Percentiles rank a stretch among this genome's conserved stretches.
phyloP scores from a whole-genome alignment of 495 filamentous ascomycete genomes.

The Aspergillus cristatus region DNA sequence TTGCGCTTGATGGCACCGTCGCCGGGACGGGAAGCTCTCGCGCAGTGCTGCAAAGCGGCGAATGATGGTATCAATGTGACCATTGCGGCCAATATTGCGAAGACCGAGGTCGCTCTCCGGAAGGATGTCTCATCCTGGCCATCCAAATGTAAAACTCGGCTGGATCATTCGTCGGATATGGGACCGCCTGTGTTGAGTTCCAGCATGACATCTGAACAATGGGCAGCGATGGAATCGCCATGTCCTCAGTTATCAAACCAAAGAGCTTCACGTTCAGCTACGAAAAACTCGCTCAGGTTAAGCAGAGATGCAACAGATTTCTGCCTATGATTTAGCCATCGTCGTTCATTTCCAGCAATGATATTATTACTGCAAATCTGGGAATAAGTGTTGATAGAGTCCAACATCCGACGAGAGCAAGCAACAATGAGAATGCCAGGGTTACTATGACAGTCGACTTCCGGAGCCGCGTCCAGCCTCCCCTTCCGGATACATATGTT shows the following conservation, averaged over 20 bases:
- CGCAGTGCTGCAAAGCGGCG: conserved; percentile 4
- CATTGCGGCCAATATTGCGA: not conserved
- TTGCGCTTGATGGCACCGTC: conserved; percentile 5
- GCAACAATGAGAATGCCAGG: not conserved
- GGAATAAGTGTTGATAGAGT: not conserved
- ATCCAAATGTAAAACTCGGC: not conserved
- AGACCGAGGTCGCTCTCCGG: not conserved
- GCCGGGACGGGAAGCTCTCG: not conserved
- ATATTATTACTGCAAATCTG: conserved; percentile 1
- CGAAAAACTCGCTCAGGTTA: conserved; percentile 1
- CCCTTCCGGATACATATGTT: conserved; percentile 3
- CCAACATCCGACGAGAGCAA: not conserved
- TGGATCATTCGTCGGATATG: conserved; percentile 1
- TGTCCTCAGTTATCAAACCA: not conserved
- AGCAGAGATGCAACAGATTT: conserved; percentile 1
- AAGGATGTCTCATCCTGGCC: conserved; percentile 1
- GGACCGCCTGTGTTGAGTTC: conserved; percentile 1
- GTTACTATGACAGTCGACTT: conserved; percentile 1
- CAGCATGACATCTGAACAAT: conserved; percentile 3
- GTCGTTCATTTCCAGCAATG: conserved; percentile 1
- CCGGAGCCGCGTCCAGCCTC: conserved; percentile 2
- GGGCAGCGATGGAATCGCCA: conserved; percentile 2
- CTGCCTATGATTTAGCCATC: not conserved
- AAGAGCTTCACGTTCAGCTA: not conserved
- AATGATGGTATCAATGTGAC: not conserved